Evolutionary conservation across 1,139 yeast species (phyloP).

Genomic region (Hyphopichia fennica): DNA sequence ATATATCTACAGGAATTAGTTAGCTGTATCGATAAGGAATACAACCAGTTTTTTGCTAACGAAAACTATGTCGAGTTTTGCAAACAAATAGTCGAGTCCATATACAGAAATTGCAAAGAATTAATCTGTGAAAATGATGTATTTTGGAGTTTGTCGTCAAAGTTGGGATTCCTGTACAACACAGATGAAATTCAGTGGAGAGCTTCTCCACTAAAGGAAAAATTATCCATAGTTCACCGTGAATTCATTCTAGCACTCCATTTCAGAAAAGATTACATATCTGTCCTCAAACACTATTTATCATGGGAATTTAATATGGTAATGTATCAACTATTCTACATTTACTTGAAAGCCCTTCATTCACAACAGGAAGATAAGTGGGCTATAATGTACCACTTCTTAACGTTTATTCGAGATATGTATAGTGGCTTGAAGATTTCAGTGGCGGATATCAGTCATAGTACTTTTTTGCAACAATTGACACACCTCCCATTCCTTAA

Average conservation of each 20-base stretch:
- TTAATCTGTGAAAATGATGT: conserved; percentile 14
- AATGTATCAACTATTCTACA: conserved; percentile 30
- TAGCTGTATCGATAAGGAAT: conserved; percentile 27
- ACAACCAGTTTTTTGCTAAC: conserved; percentile 24
- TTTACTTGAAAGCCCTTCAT: conserved; percentile 26
- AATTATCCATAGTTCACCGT: conserved; percentile 25
- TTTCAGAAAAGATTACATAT: conserved; percentile 17
- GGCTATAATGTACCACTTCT: conserved; percentile 24
- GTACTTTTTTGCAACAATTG: conserved; percentile 21
- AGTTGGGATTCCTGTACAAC: conserved; percentile 29
- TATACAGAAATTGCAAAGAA: conserved; percentile 23
- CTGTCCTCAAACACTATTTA: conserved; percentile 24
- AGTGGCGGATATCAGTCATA: conserved; percentile 2
- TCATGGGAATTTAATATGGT: conserved; percentile 21
- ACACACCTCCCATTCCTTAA: not conserved
- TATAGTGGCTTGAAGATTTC: conserved; percentile 6
- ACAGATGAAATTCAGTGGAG: conserved; percentile 29
- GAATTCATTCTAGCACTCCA: conserved; percentile 27
- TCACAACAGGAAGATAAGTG: conserved; percentile 26
- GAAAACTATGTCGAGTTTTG: conserved; percentile 30
- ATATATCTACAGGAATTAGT: conserved; percentile 22
- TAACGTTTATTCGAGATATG: conserved; percentile 20
- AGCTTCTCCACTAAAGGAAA: conserved; percentile 20
- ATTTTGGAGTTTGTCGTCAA: conserved; percentile 24
- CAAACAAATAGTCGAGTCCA: conserved; percentile 21